A percentile compares a stretch with the other conserved stretches of the same genome.
Evolutionary conservation across 805 yeast genomes (phyloP).

Genomic region (Candida vartiovaarae): DNA sequence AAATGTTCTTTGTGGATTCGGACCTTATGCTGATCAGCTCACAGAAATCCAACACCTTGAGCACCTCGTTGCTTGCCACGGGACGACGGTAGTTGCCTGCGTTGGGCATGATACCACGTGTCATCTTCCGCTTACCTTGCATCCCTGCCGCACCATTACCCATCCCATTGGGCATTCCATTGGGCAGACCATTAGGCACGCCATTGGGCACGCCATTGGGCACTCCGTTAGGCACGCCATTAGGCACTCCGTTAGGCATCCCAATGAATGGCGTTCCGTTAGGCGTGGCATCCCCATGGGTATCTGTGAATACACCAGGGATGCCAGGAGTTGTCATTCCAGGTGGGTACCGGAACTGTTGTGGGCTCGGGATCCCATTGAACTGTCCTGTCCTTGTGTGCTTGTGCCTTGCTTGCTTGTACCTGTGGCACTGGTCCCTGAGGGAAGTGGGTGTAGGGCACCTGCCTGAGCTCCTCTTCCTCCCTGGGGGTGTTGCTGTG

Average conservation of each 20-base stretch:
- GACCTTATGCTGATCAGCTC: constrained; percentile 38
- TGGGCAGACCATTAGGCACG: neutral
- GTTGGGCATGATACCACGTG: constrained; percentile 4
- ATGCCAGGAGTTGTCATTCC: too few relatives aligned
- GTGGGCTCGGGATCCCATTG: neutral
- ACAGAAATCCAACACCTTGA: constrained; percentile 42
- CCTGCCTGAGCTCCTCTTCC: neutral
- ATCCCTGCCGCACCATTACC: neutral
- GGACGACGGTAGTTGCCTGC: constrained; percentile 25
- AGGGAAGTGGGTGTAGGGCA: neutral
- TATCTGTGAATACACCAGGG: too few relatives aligned
- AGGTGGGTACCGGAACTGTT: too few relatives aligned
- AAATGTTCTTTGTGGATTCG: constrained; percentile 36
- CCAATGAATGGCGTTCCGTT: too few relatives aligned
- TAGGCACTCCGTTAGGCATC: neutral
- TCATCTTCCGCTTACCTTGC: neutral
- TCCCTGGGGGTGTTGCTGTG: constrained; percentile 1
- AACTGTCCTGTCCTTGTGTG: constrained; percentile 4
- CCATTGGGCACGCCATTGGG: neutral
- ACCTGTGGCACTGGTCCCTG: neutral
- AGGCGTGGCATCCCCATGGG: too few relatives aligned
- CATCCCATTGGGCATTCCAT: neutral
- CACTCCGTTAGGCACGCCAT: neutral
- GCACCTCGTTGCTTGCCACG: constrained; percentile 42
- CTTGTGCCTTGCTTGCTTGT: constrained; percentile 2